phyloP scores from a whole-genome alignment of 2,329 filamentous ascomycete genomes.

The Ophiosphaerella herpotricha region DNA sequence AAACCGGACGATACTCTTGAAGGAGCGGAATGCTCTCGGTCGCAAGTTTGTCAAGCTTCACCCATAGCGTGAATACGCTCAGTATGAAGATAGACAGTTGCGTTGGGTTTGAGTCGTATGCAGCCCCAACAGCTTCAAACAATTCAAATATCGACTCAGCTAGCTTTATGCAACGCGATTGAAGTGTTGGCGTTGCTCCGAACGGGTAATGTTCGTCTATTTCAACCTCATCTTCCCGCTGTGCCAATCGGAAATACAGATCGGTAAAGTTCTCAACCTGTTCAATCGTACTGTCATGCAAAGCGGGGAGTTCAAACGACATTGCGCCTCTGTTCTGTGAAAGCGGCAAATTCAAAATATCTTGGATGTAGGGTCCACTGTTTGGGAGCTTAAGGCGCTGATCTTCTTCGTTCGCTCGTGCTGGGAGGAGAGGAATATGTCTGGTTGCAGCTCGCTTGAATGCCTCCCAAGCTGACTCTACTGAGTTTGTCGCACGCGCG shows the following conservation, averaged over 20 bases:
- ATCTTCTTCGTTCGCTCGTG: no score
- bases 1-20: constrained; percentile 55
- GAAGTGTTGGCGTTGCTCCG: no score
- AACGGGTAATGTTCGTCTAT: background rate
- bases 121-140: constrained; percentile 25
- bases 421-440: constrained; percentile 35
- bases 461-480: constrained; percentile 27
- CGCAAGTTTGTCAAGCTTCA: constrained; percentile 58
- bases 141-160: no score
- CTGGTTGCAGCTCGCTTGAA: constrained; percentile 37
- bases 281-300: constrained; percentile 13
- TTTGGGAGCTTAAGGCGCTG: background rate
- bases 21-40: constrained; percentile 54
- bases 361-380: background rate
- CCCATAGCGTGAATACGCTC: constrained; percentile 62
- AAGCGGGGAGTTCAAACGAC: constrained; percentile 9
- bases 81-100: constrained; percentile 60
- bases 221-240: constrained; percentile 20
- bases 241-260: constrained; percentile 26
- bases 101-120: constrained; percentile 54
- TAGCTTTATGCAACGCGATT: no score
- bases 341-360: no score
- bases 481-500: constrained; percentile 9
- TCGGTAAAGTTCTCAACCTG: constrained; percentile 20
- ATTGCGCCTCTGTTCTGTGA: background rate